Evolutionary conservation across 441 rosid genomes (phyloP).

Genomic region (Bruguiera hainesii): DNA sequence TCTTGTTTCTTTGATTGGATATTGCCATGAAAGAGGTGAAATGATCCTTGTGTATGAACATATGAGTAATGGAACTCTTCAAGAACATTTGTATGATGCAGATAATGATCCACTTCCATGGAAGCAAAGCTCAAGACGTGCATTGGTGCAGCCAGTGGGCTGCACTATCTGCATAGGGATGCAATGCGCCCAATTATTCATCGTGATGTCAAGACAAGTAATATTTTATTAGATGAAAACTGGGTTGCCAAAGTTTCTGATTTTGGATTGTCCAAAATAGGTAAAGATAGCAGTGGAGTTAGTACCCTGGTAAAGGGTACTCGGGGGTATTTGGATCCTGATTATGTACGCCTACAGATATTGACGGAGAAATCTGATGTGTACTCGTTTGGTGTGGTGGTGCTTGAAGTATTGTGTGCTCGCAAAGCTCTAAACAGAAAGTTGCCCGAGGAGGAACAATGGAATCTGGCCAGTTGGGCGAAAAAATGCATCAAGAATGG

Average conservation of each 20-base stretch:
- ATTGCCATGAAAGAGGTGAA: constrained; percentile 19
- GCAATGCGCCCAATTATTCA: constrained; percentile 10
- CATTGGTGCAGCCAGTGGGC: constrained; percentile 18
- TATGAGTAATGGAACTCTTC: constrained; percentile 33
- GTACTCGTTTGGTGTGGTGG: constrained; percentile 42
- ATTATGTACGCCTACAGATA: constrained; percentile 5
- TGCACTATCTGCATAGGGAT: constrained; percentile 20
- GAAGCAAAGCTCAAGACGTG: constrained; percentile 21
- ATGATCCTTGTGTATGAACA: constrained; percentile 42
- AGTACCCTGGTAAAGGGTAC: constrained; percentile 19
- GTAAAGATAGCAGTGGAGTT: not conserved
- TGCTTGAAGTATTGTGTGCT: constrained; percentile 39
- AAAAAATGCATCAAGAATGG: constrained; percentile 24
- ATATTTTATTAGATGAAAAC: constrained; percentile 24
- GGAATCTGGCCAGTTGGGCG: constrained; percentile 31
- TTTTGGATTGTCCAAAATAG: constrained; percentile 22
- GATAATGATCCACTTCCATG: constrained; percentile 13
- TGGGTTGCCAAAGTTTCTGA: constrained; percentile 24
- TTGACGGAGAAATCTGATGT: constrained; percentile 34
- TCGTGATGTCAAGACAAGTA: constrained; percentile 23
- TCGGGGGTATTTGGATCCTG: constrained; percentile 21
- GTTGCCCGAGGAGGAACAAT: constrained; percentile 12
- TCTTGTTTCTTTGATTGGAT: constrained; percentile 27
- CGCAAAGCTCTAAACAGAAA: constrained; percentile 20
- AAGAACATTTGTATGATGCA: constrained; percentile 18